Base-by-base conservation (phyloP, 495 filamentous ascomycete species). In the Penicillium waksmanii region DNA sequence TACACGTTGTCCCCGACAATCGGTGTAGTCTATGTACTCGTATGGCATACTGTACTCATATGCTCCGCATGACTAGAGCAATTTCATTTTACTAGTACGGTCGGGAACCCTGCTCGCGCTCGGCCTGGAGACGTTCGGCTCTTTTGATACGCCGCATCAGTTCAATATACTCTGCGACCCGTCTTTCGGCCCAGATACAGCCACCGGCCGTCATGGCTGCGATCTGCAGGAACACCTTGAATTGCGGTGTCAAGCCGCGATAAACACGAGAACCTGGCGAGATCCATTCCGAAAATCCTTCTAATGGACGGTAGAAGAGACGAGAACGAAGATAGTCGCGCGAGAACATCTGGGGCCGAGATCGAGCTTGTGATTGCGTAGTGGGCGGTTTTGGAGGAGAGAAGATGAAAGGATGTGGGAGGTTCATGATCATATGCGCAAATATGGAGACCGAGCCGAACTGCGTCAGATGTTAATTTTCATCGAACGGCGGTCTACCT, bases 211-310 rank as follows among this genome's bases (percentile, higher is more conserved):
- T 92, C 92, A 96, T 96, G 54, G 83, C 85, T 19, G 89, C 91
- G 78, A 96, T 90, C 69, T 96, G 92, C 27, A 97, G 74, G 64
- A 92, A 96, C 79, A 93, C 85, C 77, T 96, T 97, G 75, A 96
- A 97, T 70, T 96, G 93, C 18, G 92, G 77, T 2, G 93, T 97
- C 62, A 96, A 69, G 0, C 89, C 85, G 25, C 92, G 84, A 66
- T 96, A 97, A 13, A 97, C 64, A 8, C 91, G 91, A 17, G 86
- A 87, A 1, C 67, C 57, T 9, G 76, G 77, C 8, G 76, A 77
- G 53, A 81, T 63, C 71, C 75, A 78, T 38, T 76, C 72, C 0
- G 77, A 80, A 60, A 80, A 76, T 0, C 76, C 75, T 47, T 78
- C 74, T 0, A 80, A 48, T 3, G 77, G 77, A n/a, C 73, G 70